Evolutionary conservation across 2,329 filamentous ascomycete genomes (phyloP), one percentile per base, ranked within the genome.

Genomic region (Shiraia bambusicola): DNA sequence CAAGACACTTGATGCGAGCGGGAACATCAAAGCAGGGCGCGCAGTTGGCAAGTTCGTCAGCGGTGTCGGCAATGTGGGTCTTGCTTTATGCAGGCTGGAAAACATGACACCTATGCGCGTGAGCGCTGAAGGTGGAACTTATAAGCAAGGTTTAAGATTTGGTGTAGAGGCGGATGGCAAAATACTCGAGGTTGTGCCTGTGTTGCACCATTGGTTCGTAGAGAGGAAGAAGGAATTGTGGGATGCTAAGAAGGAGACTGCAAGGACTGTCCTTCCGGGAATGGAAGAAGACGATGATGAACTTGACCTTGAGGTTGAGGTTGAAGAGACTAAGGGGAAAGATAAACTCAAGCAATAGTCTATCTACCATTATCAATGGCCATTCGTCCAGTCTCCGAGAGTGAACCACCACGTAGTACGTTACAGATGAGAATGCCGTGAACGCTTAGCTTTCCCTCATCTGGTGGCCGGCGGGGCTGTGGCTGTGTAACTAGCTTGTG

Each of bases 81-180:
- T 98, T 37, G 92, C 84, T 2, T 71, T 96, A 53, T 96, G 92
- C 64, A 82, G 92, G 17, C 70, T 97, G 55, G 90, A 95, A 72
- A 84, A 85, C 63, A 96, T 96, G 91, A 95, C 88, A 4, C 86
- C 89, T 61, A 72, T 93, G 34, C 74, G 75, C 25, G 72, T 93
- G 39, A 86, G 86, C 2, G 86, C 83, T 42, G 82, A 86, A 49
- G 78, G 79, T 0, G 78, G 79, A 13, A 72, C 72, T 15, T 88
- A 76, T 62, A 80, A 73, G 45, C 76, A 79, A 0, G 76, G 75
- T 1, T 77, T 83, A 62, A 60, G 72, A 39, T 81, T 81, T 58
- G 66, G 66, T 38, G 49, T 41, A 37, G 50, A 49, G 4, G 45
- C 39, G 3, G 40, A 50, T 15, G 50, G 42, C 2, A 27, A 54